Base-by-base conservation (phyloP, 257 asterid genomes). In the Ocimum tenuiflorum region DNA sequence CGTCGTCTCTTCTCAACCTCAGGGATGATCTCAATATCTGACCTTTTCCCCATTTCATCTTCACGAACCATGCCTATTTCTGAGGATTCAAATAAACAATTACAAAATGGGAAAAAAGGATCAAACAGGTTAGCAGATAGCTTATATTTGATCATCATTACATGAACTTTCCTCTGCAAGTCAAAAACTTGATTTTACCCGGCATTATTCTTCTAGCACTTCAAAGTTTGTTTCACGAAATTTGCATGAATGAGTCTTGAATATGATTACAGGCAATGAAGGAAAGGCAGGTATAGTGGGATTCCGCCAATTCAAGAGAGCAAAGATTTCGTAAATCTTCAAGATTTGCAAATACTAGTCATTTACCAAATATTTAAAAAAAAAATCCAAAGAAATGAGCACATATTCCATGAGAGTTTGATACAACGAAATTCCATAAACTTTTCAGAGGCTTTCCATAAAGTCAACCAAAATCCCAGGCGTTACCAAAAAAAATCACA, bases 1-100 rank as follows among this genome's bases (percentile, higher is more conserved):
- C 82, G 86, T 22, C 72, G 51, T 60, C 81, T 70, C 70, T 76
- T 76, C 64, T 78, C 84, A 58, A 76, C 80, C 70, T 73, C 84
- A 7, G 76, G 73, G 58, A 75, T 50, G 23, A 78, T 54, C 55
- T 75, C 80, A 56, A 65, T 63, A 72, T 73, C 80, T 53, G 80
- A 78, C 71, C 80, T 68, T 48, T 49, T 70, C 15, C 67, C 82
- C 63, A 72, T 62, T 46, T 67, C 80, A 76, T 78, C 82, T 57
- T 58, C 84, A 36, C 39, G 50, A 33, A 24, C 42, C 69, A 50
- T 15, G 46, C 14, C 73, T 69, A 57, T 64, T 70, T 73, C 75
- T 58, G 38, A 22, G 52, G 20, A 47, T 59, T 9, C 39, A 35
- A 33, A 39, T 43, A 43, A 60, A 57, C 8, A 55, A 56, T 56